phyloP scores from a whole-genome alignment of 164 flowering plant species.

The Nymphaea thermarum region DNA sequence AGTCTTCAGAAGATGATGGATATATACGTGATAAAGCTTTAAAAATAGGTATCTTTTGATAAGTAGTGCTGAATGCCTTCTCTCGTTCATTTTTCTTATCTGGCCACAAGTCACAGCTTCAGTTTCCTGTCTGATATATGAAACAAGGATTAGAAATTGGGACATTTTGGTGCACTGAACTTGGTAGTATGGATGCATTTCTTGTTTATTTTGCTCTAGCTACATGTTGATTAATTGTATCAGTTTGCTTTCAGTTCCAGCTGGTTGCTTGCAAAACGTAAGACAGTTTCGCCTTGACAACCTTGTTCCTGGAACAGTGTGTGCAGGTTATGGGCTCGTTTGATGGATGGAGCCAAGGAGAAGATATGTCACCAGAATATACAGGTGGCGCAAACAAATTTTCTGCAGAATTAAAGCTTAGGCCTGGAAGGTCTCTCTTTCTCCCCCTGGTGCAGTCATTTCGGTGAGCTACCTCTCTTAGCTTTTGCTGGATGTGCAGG shows the following conservation, averaged over 20 bases:
- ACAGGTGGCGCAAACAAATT: slow-evolving; percentile 56
- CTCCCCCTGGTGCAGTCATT: background rate
- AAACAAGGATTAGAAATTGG: too few species aligned
- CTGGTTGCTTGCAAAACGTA: background rate
- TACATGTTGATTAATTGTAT: too few species aligned
- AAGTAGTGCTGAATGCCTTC: too few species aligned
- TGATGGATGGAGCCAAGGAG: slow-evolving; percentile 95
- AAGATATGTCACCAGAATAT: slow-evolving; percentile 74
- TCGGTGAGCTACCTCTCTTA: background rate
- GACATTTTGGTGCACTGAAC: too few species aligned
- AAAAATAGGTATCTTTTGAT: too few species aligned
- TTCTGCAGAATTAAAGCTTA: slow-evolving; percentile 65
- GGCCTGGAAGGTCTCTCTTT: slow-evolving; percentile 71
- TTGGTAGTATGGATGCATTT: too few species aligned
- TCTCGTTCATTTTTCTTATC: too few species aligned
- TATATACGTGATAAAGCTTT: too few species aligned
- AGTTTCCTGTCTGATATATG: too few species aligned
- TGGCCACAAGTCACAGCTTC: too few species aligned
- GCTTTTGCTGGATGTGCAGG: slow-evolving; percentile 16
- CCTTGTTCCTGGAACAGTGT: slow-evolving; percentile 25
- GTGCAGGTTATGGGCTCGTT: slow-evolving; percentile 94
- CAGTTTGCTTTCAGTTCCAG: background rate
- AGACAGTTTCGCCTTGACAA: background rate
- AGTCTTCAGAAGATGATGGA: too few species aligned
- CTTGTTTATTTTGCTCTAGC: too few species aligned